Evolutionary conservation across 805 yeast genomes (phyloP), one percentile per base, ranked within the genome.

Genomic region (Ogataea wickerhamii): DNA sequence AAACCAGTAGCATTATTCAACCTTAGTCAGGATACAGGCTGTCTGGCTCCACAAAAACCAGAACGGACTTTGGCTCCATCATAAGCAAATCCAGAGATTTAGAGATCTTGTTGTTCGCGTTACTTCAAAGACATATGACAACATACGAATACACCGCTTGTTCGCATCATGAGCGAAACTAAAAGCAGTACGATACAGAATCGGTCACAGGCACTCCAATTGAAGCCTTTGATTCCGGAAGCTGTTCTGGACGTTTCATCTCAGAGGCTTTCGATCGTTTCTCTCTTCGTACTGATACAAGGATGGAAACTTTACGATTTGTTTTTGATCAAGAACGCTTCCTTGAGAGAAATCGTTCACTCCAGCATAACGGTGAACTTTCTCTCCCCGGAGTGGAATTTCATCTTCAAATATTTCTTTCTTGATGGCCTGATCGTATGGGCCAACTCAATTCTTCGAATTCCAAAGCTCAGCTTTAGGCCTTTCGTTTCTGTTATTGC

Each of bases 301-400:
- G 76, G 86, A n/a, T 84, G 84, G 76, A 91, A 93, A 56, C 40
- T 86, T 1, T 85, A 83, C 49, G 95, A 87, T 55, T 60, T 85
- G 28, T 62, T 80, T 23, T 57, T 78, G 17, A 61, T 85, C 40
- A 79, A 80, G 49, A 68, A 74, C 18, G 73, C 68, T 13, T 28
- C 32, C 1, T 28, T 56, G 18, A 35, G 57, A 16, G 53, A 49
- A 19, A 26, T 47, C 5, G 32, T 58, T 2, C 32, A 43, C 24
- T 28, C 44, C 2, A 40, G 53, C 49, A 36, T 66, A 11, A 41
- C 63, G 1, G 38, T 65, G 1, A 60, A 62, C 4, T 63, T 71
- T 53, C 53, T 70, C 35, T 60, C 67, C 52, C 70, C 78, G 43
- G 69, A 75, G 54, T 67, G 76, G 61, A 68, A 71, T 14, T 86